Conservation (phyloP, 352 stramenopile species). For the Blastocystis sp. region DNA sequence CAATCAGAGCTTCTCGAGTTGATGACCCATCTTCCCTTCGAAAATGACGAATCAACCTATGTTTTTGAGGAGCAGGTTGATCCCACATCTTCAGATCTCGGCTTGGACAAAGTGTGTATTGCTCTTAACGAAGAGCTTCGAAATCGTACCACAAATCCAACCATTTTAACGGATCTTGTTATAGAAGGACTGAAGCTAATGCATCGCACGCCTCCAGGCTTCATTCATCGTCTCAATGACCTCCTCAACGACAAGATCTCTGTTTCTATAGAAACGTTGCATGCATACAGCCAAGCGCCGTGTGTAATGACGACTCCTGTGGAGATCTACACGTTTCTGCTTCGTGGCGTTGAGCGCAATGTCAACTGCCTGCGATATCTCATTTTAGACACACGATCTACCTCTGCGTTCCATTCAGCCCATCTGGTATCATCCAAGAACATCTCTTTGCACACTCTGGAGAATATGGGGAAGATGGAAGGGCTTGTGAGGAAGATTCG, state of each 20-base stretch:
- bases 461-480: slow-evolving; percentile 36
- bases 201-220: slow-evolving; percentile 21
- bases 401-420: background rate
- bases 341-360: slow-evolving; percentile 20
- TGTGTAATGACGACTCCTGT: background rate
- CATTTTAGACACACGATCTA: background rate
- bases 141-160: background rate
- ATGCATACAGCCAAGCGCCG: background rate
- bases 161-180: slow-evolving; percentile 29
- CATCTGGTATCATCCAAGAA: slow-evolving; percentile 10
- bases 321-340: slow-evolving; percentile 45
- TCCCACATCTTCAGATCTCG: background rate
- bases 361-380: slow-evolving; percentile 31
- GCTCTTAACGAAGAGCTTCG: background rate
- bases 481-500: background rate
- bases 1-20: background rate
- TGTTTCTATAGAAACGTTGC: background rate
- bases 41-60: background rate
- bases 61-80: background rate
- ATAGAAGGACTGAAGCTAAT: background rate
- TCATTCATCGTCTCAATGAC: slow-evolving; percentile 52
- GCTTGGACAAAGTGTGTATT: background rate
- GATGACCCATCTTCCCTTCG: slow-evolving; percentile 58
- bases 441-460: background rate
- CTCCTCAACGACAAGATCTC: slow-evolving; percentile 16